Conservation (phyloP, 352 stramenopile species). For the Halophytophthora batemanensis region DNA sequence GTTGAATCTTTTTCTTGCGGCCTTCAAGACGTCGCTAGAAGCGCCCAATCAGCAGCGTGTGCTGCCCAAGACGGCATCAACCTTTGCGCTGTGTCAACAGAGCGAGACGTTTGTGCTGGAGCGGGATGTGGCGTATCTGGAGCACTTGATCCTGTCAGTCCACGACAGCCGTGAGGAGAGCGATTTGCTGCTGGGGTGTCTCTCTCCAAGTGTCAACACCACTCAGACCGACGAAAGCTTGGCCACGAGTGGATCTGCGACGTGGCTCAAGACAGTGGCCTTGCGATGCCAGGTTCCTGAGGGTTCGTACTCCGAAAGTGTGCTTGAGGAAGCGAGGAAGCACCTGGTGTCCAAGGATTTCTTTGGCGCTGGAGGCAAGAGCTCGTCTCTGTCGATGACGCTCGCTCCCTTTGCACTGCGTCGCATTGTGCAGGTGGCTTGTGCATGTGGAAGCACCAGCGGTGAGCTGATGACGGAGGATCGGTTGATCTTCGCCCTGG, state of each 20-base stretch:
- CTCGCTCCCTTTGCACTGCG: conserved; percentile 59
- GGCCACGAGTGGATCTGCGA: background rate
- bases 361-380: conserved; percentile 24
- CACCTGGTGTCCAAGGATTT: conserved; percentile 54
- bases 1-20: conserved; percentile 29
- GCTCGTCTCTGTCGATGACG: conserved; percentile 24
- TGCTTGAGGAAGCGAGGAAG: conserved; percentile 38
- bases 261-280: conserved; percentile 36
- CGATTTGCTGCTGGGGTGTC: conserved; percentile 31
- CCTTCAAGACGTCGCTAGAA: conserved; percentile 25
- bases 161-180: conserved; percentile 5
- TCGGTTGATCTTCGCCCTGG: conserved; percentile 54
- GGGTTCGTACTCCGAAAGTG: conserved; percentile 21
- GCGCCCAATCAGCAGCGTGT: conserved; percentile 32
- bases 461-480: conserved; percentile 42
- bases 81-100: conserved; percentile 57
- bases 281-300: conserved; percentile 17
- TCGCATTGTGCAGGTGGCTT: conserved; percentile 45
- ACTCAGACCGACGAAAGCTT: background rate
- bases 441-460: conserved; percentile 14
- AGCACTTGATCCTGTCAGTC: conserved; percentile 46
- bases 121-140: conserved; percentile 58
- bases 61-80: conserved; percentile 33
- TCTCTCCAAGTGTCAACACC: conserved; percentile 17
- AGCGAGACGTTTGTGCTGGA: conserved; percentile 49